These are phyloP conservation scores for Fraxinus latifolia DNA, from an alignment of 305 asterid genomes.

Conservation along the genomic window DNA sequence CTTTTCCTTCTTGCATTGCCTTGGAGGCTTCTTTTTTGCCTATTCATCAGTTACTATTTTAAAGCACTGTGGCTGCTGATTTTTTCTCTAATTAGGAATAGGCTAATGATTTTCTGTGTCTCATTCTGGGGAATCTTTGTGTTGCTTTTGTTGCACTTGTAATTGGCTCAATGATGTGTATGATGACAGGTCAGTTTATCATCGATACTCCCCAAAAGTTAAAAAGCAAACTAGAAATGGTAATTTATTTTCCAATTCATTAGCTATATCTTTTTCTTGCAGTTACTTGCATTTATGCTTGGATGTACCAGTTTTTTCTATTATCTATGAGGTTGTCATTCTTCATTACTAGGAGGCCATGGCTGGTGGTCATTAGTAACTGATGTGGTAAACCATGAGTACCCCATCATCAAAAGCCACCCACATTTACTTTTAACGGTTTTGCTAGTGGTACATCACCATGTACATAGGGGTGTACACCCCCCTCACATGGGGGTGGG, in stretches of 20 bases:
- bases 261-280: conserved; percentile 4
- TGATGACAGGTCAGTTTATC: conserved; percentile 70
- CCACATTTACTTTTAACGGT: background rate
- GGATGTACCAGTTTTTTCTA: background rate
- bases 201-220: conserved; percentile 90
- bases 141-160: conserved; percentile 18
- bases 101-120: conserved; percentile 4
- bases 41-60: background rate
- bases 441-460: too few relatives aligned
- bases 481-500: too few relatives aligned
- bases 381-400: background rate
- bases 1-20: conserved; percentile 28
- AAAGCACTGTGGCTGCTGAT: background rate
- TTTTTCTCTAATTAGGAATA: background rate
- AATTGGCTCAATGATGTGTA: conserved; percentile 17
- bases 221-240: conserved; percentile 85
- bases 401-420: background rate
- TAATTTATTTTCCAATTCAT: conserved; percentile 34
- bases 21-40: conserved; percentile 4
- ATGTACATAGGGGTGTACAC: too few relatives aligned
- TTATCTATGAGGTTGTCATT: background rate
- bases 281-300: background rate
- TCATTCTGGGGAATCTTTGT: conserved; percentile 4
- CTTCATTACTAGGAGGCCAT: conserved; percentile 3
- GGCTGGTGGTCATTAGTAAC: conserved; percentile 9